Percentiles rank a stretch among this genome's conserved stretches.
Evolutionary conservation across 805 yeast genomes (phyloP).

Genomic region (Ogataea nonfermentans): DNA sequence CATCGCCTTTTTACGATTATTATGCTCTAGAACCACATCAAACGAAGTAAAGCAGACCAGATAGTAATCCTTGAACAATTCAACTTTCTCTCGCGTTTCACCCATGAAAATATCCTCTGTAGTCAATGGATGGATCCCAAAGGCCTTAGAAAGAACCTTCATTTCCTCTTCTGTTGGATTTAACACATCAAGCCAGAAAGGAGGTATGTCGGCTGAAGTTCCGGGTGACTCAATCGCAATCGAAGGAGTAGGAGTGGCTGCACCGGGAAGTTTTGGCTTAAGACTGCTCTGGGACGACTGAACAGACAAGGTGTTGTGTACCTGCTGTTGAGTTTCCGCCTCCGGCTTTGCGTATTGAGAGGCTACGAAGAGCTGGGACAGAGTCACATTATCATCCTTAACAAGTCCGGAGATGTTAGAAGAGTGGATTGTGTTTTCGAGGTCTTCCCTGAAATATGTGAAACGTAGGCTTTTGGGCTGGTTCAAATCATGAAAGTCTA

Average conservation of each 20-base stretch:
- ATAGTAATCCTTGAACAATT: constrained; percentile 85
- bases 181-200: constrained; percentile 92
- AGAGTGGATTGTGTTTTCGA: constrained; percentile 86
- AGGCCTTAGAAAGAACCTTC: constrained; percentile 85
- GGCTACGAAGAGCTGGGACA: constrained; percentile 61
- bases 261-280: constrained; percentile 14
- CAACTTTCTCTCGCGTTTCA: constrained; percentile 94
- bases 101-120: constrained; percentile 93
- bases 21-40: constrained; percentile 74
- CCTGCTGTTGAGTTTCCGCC: constrained; percentile 2
- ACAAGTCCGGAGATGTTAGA: constrained; percentile 81
- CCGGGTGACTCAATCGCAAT: constrained; percentile 25
- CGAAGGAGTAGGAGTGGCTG: constrained; percentile 29
- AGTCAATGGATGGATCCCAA: constrained; percentile 94
- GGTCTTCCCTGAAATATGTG: constrained; percentile 88
- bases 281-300: constrained; percentile 18
- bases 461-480: constrained; percentile 59
- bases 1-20: constrained; percentile 35
- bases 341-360: constrained; percentile 32
- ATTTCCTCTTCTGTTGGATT: constrained; percentile 96
- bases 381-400: constrained; percentile 50
- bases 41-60: constrained; percentile 86
- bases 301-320: constrained; percentile 1
- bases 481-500: constrained; percentile 17
- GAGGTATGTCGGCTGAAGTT: constrained; percentile 39